Base-by-base conservation (phyloP, 1,139 yeast genomes). In the Casaregolazyma lundiana region DNA sequence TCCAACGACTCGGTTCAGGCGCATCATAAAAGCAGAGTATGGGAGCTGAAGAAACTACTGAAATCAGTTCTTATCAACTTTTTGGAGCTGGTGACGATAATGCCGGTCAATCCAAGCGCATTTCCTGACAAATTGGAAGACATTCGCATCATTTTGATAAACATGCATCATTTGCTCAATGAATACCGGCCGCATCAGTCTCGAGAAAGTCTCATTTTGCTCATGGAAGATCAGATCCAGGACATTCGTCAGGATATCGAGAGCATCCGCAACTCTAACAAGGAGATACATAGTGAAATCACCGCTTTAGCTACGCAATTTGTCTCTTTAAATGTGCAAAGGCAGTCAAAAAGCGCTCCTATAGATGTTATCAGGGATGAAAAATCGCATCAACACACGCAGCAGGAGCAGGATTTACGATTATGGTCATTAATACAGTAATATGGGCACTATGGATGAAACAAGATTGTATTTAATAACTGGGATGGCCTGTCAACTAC, bases 151-250 rank as follows among this genome's bases (percentile, higher is more conserved):
- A 76, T 87, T n/a, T 67, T 88, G 48, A 82, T 88, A 60, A 88
- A 88, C 61, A 82, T 87, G 54, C 95, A 87, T 61, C 96, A 88
- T 62, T 67, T 88, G 46, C 67, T 88, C 50, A 88, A 88, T 63
- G 87, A 87, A 46, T 88, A 87, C 65, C 71, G 96, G 48, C 96
- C 96, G 0, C 96, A 88, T 63, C 96, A 88, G 61, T 81, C 90
- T 6, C 72, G 95, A 40, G 96, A 88, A 58, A 81, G 88, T 50
- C 73, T 88, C 54, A 82, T 85, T 41, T 72, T 82, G 74, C 68
- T 85, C 47, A 69, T 88, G 63, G 80, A 77, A 58, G 81, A 79
- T 45, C 68, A 67, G 47, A 60, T 67, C 18, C 59, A 53, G 15
- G 29, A 37, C 15, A 29, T 41, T 20, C 35, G 43, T 17, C 34